phyloP scores from a whole-genome alignment of 148 eudicot genomes.

The Chenopodium formosanum region DNA sequence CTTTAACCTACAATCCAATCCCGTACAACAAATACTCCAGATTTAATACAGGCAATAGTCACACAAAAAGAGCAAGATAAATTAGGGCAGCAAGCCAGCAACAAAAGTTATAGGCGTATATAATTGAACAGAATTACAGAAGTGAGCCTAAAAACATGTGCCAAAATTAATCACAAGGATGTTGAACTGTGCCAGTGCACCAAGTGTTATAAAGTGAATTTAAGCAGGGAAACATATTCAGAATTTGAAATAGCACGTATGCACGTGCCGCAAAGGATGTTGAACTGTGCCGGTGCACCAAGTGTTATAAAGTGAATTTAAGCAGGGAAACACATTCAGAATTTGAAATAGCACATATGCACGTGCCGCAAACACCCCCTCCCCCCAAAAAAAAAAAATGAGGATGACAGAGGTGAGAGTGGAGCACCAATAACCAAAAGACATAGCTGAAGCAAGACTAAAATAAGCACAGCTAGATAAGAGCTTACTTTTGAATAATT shows the following conservation, averaged over 20 bases:
- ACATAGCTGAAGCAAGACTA: not conserved
- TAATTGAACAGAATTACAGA: not conserved
- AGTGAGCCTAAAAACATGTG: not conserved
- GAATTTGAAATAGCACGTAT: not conserved
- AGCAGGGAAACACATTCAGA: not conserved
- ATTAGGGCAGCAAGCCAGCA: not conserved
- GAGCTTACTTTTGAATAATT: conserved; percentile 84
- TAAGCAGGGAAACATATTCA: not conserved
- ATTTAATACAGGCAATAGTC: not conserved
- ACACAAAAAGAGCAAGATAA: not conserved
- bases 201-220: not conserved
- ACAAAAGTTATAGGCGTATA: not conserved
- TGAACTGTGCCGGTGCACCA: not conserved
- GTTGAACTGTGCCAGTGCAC: not conserved
- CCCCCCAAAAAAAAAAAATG: not conserved
- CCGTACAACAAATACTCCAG: not conserved
- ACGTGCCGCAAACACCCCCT: not conserved
- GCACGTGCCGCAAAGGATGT: not conserved
- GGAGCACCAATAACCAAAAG: no score
- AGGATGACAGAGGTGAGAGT: not conserved
- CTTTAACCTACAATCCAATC: not conserved
- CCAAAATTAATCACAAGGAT: not conserved
- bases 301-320: not conserved
- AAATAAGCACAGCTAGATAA: not conserved
- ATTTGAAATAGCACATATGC: not conserved